Evolutionary conservation across 345 rosid genomes (phyloP), one percentile per base, ranked within the genome.

Genomic region (Sapria himalayana): DNA sequence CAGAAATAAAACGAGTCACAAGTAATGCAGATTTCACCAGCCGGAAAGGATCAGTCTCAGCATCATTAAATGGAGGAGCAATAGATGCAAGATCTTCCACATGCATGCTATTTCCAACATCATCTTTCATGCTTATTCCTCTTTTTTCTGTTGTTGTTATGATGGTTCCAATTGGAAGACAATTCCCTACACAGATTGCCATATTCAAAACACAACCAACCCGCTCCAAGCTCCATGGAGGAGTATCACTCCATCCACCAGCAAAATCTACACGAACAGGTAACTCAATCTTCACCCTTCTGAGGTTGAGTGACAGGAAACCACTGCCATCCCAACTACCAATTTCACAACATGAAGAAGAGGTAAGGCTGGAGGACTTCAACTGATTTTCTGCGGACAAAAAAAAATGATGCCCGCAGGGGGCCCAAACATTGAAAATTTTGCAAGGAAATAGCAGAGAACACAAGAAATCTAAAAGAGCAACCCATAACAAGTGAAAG

Each of bases 211-310:
- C 94, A 44, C 66, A 72, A n/a, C 94, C 94, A 36, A 85, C 74
- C 41, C 98, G 93, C 69, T 89, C 94, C 59, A 82, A 57, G 62
- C 94, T 81, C 92, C 94, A 81, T 33, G 94, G 97, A 52, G 97
- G 97, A 56, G 97, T 86, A 45, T 81, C 97, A 45, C 94, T 89
- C 98, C 94, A 89, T 37, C 98, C 93, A 33, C 98, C 98, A 29
- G 69, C 94, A 71, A 89, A 82, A 56, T 89, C 91, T 45, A 89
- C 77, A 11, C 91, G 85, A 51, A 89, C 93, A 10, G 93, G 98
- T 55, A 89, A 69, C 57, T 78, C 93, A 15, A 79, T 74, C 51
- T 70, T 76, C 32, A 70, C 66, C 40, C 37, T 71, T 57, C 65
- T 70, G 13, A 69, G 54, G 7, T 53, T 51, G 52, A 71, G 72